A percentile compares a stretch with the other conserved stretches of the same genome.
Evolutionary conservation across 2,329 filamentous ascomycete species (phyloP).

Genomic region (Beauveria sp.): DNA sequence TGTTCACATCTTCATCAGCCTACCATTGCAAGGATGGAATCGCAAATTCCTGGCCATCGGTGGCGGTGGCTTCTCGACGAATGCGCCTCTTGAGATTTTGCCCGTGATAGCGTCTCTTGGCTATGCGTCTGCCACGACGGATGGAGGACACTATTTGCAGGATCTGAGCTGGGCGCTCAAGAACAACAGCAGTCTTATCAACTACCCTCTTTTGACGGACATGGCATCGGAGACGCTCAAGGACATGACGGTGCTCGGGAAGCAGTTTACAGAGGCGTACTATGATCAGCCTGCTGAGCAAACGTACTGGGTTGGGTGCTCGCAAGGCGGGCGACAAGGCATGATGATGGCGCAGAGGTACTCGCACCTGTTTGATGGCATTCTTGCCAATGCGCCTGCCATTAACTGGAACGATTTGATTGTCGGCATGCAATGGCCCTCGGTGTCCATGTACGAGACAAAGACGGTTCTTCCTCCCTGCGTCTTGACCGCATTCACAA

Average conservation of each 20-base stretch:
- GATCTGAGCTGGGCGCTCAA: conserved; percentile 15
- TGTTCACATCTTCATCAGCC: background rate
- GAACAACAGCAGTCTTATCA: conserved; percentile 15
- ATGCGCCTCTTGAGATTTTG: background rate
- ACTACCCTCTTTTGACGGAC: conserved; percentile 20
- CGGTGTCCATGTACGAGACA: conserved; percentile 18
- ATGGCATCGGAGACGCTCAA: conserved; percentile 20
- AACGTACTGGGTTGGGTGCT: conserved; percentile 46
- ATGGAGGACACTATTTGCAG: background rate
- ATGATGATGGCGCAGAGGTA: conserved; percentile 43
- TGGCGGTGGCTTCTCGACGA: background rate
- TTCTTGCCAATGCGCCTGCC: conserved; percentile 40
- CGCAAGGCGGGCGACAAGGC: conserved; percentile 49
- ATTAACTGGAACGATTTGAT: conserved; percentile 28
- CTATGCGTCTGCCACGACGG: background rate
- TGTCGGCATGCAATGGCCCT: conserved; percentile 16
- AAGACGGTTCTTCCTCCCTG: conserved; percentile 23
- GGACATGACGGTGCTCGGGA: conserved; percentile 32
- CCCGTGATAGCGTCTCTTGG: background rate
- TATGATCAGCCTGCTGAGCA: conserved; percentile 30
- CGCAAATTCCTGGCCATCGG: background rate
- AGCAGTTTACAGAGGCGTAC: conserved; percentile 32
- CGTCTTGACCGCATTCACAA: conserved; percentile 26
- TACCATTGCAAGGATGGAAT: background rate
- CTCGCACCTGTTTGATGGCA: conserved; percentile 46